Percentiles rank a stretch among this genome's conserved stretches.
phyloP scores from a whole-genome alignment of 495 filamentous ascomycete genomes.

The Halenospora varia region DNA sequence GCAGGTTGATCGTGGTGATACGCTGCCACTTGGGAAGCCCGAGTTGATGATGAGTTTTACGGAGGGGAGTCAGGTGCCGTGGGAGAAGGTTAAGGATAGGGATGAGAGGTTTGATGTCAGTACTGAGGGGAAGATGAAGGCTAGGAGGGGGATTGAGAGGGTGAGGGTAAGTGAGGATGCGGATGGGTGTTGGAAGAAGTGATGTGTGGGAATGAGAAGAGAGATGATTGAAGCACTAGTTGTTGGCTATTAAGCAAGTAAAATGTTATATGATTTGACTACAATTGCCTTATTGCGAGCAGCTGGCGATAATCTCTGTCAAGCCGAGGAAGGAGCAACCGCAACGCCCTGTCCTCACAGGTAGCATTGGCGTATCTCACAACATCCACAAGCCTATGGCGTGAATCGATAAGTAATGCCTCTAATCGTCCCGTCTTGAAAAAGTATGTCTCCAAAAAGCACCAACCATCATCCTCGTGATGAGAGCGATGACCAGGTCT shows the following conservation, averaged over 20 bases:
- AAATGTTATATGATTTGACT: too few relatives aligned
- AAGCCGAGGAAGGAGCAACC: too few relatives aligned
- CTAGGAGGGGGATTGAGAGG: slow-evolving; percentile 54
- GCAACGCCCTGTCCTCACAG: too few relatives aligned
- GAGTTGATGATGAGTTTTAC: slow-evolving; percentile 38
- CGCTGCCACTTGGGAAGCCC: slow-evolving; percentile 32
- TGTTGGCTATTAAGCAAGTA: too few relatives aligned
- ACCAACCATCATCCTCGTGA: slow-evolving; percentile 19
- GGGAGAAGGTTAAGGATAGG: slow-evolving; percentile 58
- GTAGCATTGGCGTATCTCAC: too few relatives aligned
- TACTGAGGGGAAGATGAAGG: slow-evolving; percentile 55
- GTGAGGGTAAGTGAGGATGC: slow-evolving; percentile 57
- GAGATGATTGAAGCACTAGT: background rate
- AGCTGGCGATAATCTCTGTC: too few relatives aligned
- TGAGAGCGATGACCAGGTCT: slow-evolving; percentile 3
- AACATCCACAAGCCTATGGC: background rate
- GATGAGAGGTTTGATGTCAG: slow-evolving; percentile 64
- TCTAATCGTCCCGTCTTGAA: background rate
- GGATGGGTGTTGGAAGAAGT: slow-evolving; percentile 21
- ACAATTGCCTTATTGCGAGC: too few relatives aligned
- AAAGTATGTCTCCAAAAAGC: slow-evolving; percentile 20
- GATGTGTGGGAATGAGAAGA: background rate
- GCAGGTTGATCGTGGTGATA: slow-evolving; percentile 31
- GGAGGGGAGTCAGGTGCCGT: slow-evolving; percentile 41
- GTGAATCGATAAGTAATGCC: background rate